Evolutionary conservation across 2,329 filamentous ascomycete species (phyloP), one percentile per base, ranked within the genome.

Genomic region (Dactylellina haptotyla): DNA sequence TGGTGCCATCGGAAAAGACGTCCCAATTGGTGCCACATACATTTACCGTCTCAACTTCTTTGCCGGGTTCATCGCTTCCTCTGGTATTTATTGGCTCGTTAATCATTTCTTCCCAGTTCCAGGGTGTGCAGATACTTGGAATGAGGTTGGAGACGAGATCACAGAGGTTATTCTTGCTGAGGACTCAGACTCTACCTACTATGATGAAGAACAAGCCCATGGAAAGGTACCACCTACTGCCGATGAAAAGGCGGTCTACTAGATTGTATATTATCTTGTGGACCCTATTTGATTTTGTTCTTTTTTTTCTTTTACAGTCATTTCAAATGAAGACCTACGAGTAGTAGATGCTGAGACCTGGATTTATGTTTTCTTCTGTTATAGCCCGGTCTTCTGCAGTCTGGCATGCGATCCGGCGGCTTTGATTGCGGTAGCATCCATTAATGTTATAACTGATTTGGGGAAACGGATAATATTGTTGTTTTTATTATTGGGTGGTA

Each of bases 31-130:
- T 0, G 93, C 94, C 0, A 87, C 86, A 0, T 96, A 96, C 79
- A 87, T 97, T 71, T 97, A 96, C 83, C 91, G 93, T 76, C 79
- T 97, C 77, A 97, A 97, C 81, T 97, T 93, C 83, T 96, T 97
- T 80, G 86, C 86, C 45, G 93, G 93, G 0, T 93, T 96, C 79
- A 83, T 92, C 50, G 86, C 96, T 9, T 86, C 91, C 0, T 83
- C 83, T 0, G 79, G 75, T 0, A 81, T 88, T 5, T 97, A 97
- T 81, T 96, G 87, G 82, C 62, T 80, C 0, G 83, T 96, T 0
- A 93, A 89, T 80, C 86, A 82, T 67, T 32, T 93, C 25, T 90
- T 82, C 75, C 92, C 92, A 0, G 81, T 97, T 0, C 89, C 90
- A 0, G 92, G 90, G 0, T 89, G 86, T 3, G 93, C 90, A 79